Percentiles rank a stretch among this genome's conserved stretches.
Evolutionary conservation across 2,329 filamentous ascomycete species (phyloP).

Genomic region (Cladophialophora chaetospira): DNA sequence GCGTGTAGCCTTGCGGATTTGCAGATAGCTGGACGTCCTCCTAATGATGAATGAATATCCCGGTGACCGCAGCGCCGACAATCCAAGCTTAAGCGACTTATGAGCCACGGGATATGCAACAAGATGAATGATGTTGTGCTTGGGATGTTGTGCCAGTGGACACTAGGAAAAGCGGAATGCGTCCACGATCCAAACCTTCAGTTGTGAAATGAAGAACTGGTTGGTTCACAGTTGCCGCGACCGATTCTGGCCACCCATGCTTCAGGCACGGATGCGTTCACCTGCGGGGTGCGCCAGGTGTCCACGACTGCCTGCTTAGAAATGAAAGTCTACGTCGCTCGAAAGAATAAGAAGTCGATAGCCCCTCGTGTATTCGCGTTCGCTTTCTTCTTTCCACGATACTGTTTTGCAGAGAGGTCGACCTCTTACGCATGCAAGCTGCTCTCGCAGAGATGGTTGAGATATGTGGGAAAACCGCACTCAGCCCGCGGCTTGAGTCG

Average conservation of each 20-base stretch:
- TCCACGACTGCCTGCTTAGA: neutral
- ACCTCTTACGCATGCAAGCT: too few relatives aligned
- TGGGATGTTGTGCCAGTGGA: neutral
- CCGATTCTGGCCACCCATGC: neutral
- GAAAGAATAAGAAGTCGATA: neutral
- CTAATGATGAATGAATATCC: conserved; percentile 5
- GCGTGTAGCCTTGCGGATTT: neutral
- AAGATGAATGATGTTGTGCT: neutral
- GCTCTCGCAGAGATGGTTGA: too few relatives aligned
- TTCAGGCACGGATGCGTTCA: conserved; percentile 1
- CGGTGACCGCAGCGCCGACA: neutral
- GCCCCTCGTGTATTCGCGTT: neutral
- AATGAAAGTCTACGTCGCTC: neutral
- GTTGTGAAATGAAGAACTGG: neutral
- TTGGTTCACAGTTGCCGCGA: neutral
- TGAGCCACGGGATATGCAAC: neutral
- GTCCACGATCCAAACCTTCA: neutral
- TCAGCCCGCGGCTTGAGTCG: too few relatives aligned
- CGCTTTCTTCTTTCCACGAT: neutral
- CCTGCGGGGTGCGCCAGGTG: neutral
- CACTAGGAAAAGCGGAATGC: neutral
- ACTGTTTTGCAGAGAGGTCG: too few relatives aligned
- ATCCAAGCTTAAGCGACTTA: neutral
- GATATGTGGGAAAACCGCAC: too few relatives aligned
- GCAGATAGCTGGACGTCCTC: neutral